Evolutionary conservation across 148 eudicot genomes (phyloP).

Genomic region (Camellia sinensis): DNA sequence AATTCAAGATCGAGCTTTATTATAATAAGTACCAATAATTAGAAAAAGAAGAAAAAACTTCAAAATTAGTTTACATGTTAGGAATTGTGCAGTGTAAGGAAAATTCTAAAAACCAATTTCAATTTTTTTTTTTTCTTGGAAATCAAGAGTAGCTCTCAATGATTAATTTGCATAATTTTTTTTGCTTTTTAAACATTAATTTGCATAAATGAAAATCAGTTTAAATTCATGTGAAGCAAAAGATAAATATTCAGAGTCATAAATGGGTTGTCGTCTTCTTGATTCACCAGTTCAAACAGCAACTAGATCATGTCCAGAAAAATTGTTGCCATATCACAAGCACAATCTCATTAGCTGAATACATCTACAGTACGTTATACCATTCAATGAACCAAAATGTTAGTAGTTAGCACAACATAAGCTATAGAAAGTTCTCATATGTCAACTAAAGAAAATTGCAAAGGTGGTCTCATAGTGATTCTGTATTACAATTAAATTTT

Average conservation of each 20-base stretch:
- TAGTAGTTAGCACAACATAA: not conserved
- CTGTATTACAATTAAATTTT: not conserved
- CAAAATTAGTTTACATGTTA: not conserved
- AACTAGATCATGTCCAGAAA: not conserved
- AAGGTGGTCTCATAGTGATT: not conserved
- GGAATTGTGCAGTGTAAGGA: not conserved
- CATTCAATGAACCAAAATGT: not conserved
- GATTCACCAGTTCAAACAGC: not conserved
- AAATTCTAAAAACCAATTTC: not conserved
- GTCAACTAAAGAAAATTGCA: not conserved
- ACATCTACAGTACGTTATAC: not conserved
- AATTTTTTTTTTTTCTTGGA: not conserved
- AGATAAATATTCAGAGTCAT: not conserved
- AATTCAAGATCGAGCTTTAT: too few species aligned
- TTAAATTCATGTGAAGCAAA: not conserved
- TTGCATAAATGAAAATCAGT: not conserved
- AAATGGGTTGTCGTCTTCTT: not conserved
- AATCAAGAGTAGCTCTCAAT: not conserved
- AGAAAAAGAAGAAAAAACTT: not conserved
- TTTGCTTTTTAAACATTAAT: not conserved
- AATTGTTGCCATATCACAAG: not conserved
- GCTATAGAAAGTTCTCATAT: slow-evolving; percentile 7
- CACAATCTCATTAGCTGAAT: not conserved
- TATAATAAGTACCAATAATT: too few species aligned
- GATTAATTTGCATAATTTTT: not conserved